phyloP scores from a whole-genome alignment of 2,329 filamentous ascomycete species.

The Plectosphaerella cucumerina region DNA sequence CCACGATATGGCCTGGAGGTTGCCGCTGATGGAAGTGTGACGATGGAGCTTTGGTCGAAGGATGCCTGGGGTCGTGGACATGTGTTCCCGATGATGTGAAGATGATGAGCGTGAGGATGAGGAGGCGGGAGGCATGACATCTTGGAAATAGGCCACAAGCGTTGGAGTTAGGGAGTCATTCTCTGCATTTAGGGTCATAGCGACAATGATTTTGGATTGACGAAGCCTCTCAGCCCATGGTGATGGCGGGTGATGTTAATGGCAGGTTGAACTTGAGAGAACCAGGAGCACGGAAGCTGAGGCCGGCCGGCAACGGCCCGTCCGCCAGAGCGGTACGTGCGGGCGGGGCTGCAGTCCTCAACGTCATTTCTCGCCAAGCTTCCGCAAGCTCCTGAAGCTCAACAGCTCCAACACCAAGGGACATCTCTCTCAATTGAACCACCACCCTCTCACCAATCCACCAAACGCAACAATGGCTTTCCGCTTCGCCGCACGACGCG shows the following conservation, averaged over 20 bases:
- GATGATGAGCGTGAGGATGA: neutral
- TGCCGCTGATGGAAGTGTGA: constrained; percentile 6
- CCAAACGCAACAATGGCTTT: constrained; percentile 26
- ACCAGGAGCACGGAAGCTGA: too few relatives aligned
- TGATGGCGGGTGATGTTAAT: too few relatives aligned
- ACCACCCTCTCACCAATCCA: constrained; percentile 1
- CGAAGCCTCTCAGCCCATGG: too few relatives aligned
- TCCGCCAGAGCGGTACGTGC: too few relatives aligned
- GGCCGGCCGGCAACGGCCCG: too few relatives aligned
- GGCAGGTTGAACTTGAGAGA: too few relatives aligned
- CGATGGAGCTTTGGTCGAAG: constrained; percentile 1
- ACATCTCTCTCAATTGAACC: neutral
- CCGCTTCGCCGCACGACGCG: constrained; percentile 28
- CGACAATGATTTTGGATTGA: too few relatives aligned
- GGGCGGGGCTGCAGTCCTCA: neutral
- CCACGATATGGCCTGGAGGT: constrained; percentile 6
- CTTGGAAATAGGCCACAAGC: too few relatives aligned
- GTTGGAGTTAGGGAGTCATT: too few relatives aligned
- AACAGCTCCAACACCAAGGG: neutral
- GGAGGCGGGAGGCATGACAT: too few relatives aligned
- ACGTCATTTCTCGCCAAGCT: constrained; percentile 1
- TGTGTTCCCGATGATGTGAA: neutral
- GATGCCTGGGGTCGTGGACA: neutral
- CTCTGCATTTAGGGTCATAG: too few relatives aligned
- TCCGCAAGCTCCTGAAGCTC: neutral